A percentile compares a stretch with the other conserved stretches of the same genome.
Conservation (phyloP, 306 rosid species). For the Quercus rubra region DNA sequence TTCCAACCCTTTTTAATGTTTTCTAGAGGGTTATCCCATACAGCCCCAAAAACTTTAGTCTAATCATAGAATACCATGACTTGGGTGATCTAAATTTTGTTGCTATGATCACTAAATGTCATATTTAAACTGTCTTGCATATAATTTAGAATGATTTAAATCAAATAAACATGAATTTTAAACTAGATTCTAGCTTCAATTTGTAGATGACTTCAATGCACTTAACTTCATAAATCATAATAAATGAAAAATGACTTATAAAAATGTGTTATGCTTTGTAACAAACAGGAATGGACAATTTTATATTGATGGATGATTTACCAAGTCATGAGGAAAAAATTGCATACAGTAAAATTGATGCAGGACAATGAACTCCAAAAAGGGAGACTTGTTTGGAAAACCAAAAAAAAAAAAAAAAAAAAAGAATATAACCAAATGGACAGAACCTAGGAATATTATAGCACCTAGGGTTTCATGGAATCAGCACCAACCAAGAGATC, state of each 20-base stretch:
- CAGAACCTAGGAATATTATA: too few species aligned
- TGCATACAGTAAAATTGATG: background rate
- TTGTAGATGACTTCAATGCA: background rate
- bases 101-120: background rate
- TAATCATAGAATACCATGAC: background rate
- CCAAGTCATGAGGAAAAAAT: background rate
- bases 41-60: background rate
- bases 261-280: background rate
- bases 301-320: background rate
- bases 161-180: background rate
- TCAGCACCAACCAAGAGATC: too few species aligned
- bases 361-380: too few species aligned
- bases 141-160: background rate
- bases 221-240: background rate
- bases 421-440: too few species aligned
- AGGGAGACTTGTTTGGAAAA: too few species aligned
- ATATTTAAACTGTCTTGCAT: background rate
- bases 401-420: too few species aligned
- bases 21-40: background rate
- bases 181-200: background rate
- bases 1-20: too few species aligned
- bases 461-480: too few species aligned
- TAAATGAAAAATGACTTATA: background rate
- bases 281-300: background rate
- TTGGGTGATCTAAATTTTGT: background rate